Evolutionary conservation across 1,284 basidiomycete genomes (phyloP), one percentile per base, ranked within the genome.

Genomic region (Sporisorium iseilematis-ciliati): DNA sequence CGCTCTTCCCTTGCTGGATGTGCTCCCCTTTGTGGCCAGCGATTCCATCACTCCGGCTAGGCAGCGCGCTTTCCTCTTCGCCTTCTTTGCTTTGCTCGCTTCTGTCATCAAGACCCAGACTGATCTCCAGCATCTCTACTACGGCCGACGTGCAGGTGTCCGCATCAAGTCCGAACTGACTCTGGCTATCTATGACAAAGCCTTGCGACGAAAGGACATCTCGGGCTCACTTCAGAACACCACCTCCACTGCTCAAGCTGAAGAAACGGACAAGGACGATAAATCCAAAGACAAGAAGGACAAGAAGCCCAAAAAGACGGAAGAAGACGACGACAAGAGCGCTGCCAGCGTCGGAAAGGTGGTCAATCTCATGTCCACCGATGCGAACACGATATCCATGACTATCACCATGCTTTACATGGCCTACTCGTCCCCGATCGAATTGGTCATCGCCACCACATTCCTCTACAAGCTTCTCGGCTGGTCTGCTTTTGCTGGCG

Each of bases 111-210:
- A 75, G 65, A 66, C 65, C 0, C 75, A 79, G 49, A 52, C 63
- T 5, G 93, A 95, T 75, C 86, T 93, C 2, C 89, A 92, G 58
- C 92, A 93, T 81, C 87, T 94, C 2, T 94, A 92, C 91, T 90
- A 89, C 73, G 89, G 90, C 12, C 88, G 93, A 23, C 57, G 78
- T 11, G 91, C 90, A 0, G 85, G 88, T 10, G 91, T 91, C 12
- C 88, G 92, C 21, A 89, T 92, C 23, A 89, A 91, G 18, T 88
- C 90, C 5, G 90, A 92, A 85, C 88, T 95, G 16, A 93, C 92
- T 88, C 89, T 92, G 0, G 88, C 92, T 0, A 92, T 97, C 58
- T 97, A 95, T 81, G 92, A 94, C 84, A 97, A 97, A 85, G 91
- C 94, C 0, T 87, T 97, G 43, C 92, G 92, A 82, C 88, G 93